These are phyloP conservation scores for Colletotrichum cordylinicola DNA, from an alignment of 2,329 filamentous ascomycete genomes.

Conservation along the genomic window DNA sequence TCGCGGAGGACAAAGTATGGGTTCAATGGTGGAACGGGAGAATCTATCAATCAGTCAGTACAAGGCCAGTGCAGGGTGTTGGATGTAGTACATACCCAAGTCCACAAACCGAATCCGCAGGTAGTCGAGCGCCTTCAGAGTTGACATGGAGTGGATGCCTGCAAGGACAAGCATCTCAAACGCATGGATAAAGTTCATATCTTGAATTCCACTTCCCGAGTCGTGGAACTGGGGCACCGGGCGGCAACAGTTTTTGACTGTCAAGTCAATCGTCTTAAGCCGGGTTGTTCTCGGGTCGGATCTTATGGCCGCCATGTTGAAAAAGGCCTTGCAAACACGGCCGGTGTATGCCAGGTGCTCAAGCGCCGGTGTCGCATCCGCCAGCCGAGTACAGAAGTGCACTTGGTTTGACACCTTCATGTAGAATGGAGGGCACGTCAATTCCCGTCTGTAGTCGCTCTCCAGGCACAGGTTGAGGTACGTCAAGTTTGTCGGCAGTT, in stretches of 20 bases:
- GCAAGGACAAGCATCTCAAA: slow-evolving; percentile 74
- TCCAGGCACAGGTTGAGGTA: slow-evolving; percentile 74
- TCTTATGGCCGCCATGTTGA: slow-evolving; percentile 60
- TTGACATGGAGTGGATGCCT: slow-evolving; percentile 65
- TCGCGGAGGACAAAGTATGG: slow-evolving; percentile 73
- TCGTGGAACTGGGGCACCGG: slow-evolving; percentile 61
- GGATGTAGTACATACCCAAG: slow-evolving; percentile 54
- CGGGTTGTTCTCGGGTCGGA: slow-evolving; percentile 53
- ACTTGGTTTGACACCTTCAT: slow-evolving; percentile 62
- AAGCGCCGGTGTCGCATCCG: slow-evolving; percentile 63
- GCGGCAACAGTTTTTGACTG: slow-evolving; percentile 78
- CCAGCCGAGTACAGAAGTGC: slow-evolving; percentile 68
- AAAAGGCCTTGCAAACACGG: slow-evolving; percentile 73
- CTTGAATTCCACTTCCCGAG: slow-evolving; percentile 72
- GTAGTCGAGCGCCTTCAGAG: slow-evolving; percentile 64
- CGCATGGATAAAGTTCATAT: slow-evolving; percentile 73
- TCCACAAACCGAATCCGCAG: slow-evolving; percentile 78
- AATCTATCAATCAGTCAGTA: slow-evolving; percentile 55
- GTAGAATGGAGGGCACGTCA: slow-evolving; percentile 64
- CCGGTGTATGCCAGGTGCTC: slow-evolving; percentile 77
- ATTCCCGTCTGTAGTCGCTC: slow-evolving; percentile 72
- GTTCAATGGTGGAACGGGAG: slow-evolving; percentile 72
- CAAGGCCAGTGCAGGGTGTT: background rate
- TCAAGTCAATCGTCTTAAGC: slow-evolving; percentile 72
- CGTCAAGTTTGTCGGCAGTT: slow-evolving; percentile 62